Conservation (phyloP, 345 rosid genomes). For the Lenwebbia sp. region DNA sequence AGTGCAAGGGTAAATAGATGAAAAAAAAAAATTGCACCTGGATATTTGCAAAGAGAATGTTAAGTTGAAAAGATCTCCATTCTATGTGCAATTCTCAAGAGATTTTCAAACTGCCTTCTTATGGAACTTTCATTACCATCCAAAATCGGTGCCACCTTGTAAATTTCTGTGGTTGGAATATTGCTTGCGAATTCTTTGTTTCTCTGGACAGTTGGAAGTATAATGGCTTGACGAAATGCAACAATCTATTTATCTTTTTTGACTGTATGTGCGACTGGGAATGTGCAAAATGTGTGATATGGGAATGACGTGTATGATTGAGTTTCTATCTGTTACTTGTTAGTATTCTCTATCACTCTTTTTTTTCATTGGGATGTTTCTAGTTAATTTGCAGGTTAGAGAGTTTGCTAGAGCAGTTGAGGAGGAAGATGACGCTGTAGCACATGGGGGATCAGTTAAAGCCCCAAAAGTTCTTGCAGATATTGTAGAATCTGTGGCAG, state of each 20-base stretch:
- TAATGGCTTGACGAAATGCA: background rate
- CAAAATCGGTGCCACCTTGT: background rate
- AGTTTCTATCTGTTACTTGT: background rate
- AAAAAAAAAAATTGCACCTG: background rate
- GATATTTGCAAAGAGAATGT: background rate
- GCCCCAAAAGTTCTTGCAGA: conserved; percentile 87
- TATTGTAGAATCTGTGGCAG: conserved; percentile 63
- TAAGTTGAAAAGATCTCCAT: background rate
- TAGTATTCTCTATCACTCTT: background rate
- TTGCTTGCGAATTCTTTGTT: background rate
- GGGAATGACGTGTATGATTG: background rate
- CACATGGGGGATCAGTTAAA: conserved; percentile 54
- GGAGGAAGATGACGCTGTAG: conserved; percentile 33
- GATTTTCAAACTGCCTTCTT: background rate
- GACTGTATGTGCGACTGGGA: background rate
- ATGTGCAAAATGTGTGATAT: background rate
- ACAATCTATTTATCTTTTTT: background rate
- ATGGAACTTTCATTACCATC: background rate
- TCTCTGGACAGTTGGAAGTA: background rate
- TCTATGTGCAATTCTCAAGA: background rate
- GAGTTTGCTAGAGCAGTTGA: conserved; percentile 45
- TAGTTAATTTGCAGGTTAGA: conserved; percentile 25
- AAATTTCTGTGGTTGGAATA: background rate
- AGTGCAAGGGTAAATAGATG: background rate
- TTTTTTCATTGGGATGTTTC: background rate